A percentile compares a stretch with the other conserved stretches of the same genome.
phyloP scores from a whole-genome alignment of 495 filamentous ascomycete genomes.

The Beverwykella pulmonaria region DNA sequence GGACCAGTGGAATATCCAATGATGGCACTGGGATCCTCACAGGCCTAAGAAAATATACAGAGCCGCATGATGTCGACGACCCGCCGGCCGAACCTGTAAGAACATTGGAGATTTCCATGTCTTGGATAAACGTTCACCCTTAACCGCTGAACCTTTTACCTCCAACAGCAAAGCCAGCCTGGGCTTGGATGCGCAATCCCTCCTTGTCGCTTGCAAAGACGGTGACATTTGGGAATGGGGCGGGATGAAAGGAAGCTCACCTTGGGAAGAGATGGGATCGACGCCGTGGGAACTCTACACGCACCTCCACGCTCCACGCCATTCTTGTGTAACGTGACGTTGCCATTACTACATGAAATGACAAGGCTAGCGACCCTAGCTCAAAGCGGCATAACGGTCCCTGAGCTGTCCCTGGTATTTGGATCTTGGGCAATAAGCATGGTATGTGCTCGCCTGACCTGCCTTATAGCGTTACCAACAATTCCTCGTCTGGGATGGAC shows the following conservation, averaged over 20 bases:
- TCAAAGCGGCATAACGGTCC: background rate
- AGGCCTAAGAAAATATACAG: too few species aligned
- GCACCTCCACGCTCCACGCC: background rate
- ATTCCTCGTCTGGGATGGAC: background rate
- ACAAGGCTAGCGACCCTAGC: background rate
- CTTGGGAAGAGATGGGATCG: background rate
- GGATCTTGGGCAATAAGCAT: background rate
- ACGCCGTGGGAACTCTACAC: background rate
- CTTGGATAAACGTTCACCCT: too few species aligned
- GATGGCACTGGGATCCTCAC: too few species aligned
- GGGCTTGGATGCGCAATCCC: background rate
- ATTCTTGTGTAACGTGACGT: background rate
- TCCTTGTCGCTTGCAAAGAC: background rate
- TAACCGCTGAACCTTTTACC: background rate
- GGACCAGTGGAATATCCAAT: too few species aligned
- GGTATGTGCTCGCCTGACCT: constrained; percentile 8
- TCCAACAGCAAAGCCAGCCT: background rate
- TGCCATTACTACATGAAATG: background rate
- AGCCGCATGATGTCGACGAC: too few species aligned
- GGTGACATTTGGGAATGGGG: too few species aligned
- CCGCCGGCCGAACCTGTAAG: too few species aligned
- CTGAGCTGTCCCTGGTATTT: background rate
- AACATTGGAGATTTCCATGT: too few species aligned
- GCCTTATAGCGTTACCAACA: background rate
- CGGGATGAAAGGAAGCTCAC: background rate